Conservation (phyloP, 2,329 filamentous ascomycete species). For the Nigrospora oryzae region DNA sequence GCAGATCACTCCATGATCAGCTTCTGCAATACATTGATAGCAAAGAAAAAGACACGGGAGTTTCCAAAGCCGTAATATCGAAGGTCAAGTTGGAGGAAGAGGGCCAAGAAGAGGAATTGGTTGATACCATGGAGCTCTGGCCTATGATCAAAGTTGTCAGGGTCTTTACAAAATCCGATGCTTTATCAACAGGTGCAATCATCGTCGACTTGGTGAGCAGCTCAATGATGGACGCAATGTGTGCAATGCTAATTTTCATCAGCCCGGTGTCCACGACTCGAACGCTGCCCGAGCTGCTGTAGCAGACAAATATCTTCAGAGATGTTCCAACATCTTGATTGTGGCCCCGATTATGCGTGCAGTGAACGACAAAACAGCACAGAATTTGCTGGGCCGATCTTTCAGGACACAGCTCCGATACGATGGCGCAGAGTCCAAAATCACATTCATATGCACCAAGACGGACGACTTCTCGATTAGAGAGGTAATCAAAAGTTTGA, state of each 20-base stretch:
- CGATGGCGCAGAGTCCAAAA: slow-evolving; percentile 42
- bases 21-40: slow-evolving; percentile 46
- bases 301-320: slow-evolving; percentile 49
- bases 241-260: not conserved
- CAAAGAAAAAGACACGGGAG: slow-evolving; percentile 30
- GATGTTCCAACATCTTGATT: slow-evolving; percentile 48
- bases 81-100: too few species aligned
- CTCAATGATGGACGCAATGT: too few species aligned
- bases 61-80: too few species aligned
- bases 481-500: slow-evolving; percentile 23
- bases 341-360: slow-evolving; percentile 53
- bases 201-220: slow-evolving; percentile 39
- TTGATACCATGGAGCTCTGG: slow-evolving; percentile 25
- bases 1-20: slow-evolving; percentile 31
- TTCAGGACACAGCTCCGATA: slow-evolving; percentile 53
- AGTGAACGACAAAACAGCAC: slow-evolving; percentile 53
- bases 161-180: slow-evolving; percentile 39
- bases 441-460: slow-evolving; percentile 40
- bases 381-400: slow-evolving; percentile 43
- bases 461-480: slow-evolving; percentile 10
- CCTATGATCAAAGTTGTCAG: slow-evolving; percentile 31
- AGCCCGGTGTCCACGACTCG: slow-evolving; percentile 47
- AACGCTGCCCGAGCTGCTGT: slow-evolving; percentile 52
- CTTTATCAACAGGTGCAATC: slow-evolving; percentile 42
- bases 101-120: not conserved